Evolutionary conservation across 805 yeast genomes (phyloP), one percentile per base, ranked within the genome.

Genomic region (Nakazawaea siamensis): DNA sequence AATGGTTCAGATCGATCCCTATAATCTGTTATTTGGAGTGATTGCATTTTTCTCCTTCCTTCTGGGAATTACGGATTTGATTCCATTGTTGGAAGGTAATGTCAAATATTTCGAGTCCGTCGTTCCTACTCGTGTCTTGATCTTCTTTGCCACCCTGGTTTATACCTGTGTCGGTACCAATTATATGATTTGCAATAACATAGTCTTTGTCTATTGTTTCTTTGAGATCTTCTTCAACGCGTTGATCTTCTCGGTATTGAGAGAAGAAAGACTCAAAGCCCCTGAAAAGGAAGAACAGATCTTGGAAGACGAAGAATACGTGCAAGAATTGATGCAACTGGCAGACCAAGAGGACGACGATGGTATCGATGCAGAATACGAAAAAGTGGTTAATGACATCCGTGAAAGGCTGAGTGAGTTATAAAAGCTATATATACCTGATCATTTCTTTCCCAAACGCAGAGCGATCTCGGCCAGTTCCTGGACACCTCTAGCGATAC

Each of bases 391-490:
- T 52, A 24, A 39, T 5, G 61, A 58, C 30, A 27, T 37, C 15
- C 35, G 40, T 28, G 40, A 37, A 37, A 27, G 35, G 14, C 33
- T 32, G 12, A 17, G 14, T 13, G 17, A 37, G n/a, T 33, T 37
- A 25, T 37, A 24, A 28, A 20, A 20, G 10, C n/a, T 7, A 9
- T 23, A 16, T 24, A 13, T 12, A 17, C 10, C 21, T 32, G 24
- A n/a, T 24, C 19, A 20, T 48, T 74, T 70, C 59, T 72, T 72
- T 15, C 80, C 80, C 27, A 75, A 48, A 23, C 57, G 57, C 24
- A 70, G 52, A 11, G 95, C 87, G 37, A 87, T 81, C 40, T 70
- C 70, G n/a, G 97, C 85, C 24, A 97, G 90, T 54, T 86, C 94
- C 56, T 84, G 86, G 18, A 92, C 81, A 26, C 94, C 95, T 49